Conservation (phyloP, 2,329 filamentous ascomycete genomes). For the Penicillium sp. region DNA sequence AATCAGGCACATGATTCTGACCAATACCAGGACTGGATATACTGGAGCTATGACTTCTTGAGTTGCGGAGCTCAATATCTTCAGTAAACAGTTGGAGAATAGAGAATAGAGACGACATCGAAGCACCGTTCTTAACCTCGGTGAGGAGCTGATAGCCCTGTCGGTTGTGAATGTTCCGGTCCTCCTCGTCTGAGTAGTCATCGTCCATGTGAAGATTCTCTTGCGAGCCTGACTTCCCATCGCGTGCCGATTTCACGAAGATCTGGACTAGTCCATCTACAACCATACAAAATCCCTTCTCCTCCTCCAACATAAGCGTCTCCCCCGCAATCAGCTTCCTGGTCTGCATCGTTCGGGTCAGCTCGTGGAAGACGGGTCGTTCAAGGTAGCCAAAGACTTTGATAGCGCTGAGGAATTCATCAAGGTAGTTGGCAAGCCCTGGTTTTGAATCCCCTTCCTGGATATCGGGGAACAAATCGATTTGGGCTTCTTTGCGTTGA, state of each 20-base stretch:
- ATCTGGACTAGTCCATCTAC: slow-evolving; percentile 96
- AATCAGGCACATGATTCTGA: slow-evolving; percentile 36
- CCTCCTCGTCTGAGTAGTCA: slow-evolving; percentile 67
- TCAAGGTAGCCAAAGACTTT: slow-evolving; percentile 98
- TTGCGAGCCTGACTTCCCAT: slow-evolving; percentile 35
- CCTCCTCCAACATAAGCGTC: slow-evolving; percentile 90
- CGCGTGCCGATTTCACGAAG: slow-evolving; percentile 84
- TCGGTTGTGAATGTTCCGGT: slow-evolving; percentile 58
- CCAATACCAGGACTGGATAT: slow-evolving; percentile 34
- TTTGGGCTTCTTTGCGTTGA: slow-evolving; percentile 89
- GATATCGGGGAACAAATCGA: slow-evolving; percentile 91
- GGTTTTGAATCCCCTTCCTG: slow-evolving; percentile 88
- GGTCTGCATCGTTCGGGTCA: slow-evolving; percentile 97
- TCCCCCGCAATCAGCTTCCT: slow-evolving; percentile 93
- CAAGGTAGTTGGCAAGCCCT: slow-evolving; percentile 90
- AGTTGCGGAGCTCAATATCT: slow-evolving; percentile 75
- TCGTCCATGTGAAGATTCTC: slow-evolving; percentile 43
- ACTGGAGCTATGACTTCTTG: slow-evolving; percentile 52
- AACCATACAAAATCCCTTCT: slow-evolving; percentile 96
- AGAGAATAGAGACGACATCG: slow-evolving; percentile 97
- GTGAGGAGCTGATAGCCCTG: slow-evolving; percentile 94
- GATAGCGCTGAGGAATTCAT: slow-evolving; percentile 97
- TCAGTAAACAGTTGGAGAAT: slow-evolving; percentile 97
- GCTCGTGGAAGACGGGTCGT: slow-evolving; percentile 92
- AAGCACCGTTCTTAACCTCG: slow-evolving; percentile 94